These are phyloP conservation scores for Cordyceps javanica DNA, from an alignment of 2,329 filamentous ascomycete species.

Conservation along the genomic window DNA sequence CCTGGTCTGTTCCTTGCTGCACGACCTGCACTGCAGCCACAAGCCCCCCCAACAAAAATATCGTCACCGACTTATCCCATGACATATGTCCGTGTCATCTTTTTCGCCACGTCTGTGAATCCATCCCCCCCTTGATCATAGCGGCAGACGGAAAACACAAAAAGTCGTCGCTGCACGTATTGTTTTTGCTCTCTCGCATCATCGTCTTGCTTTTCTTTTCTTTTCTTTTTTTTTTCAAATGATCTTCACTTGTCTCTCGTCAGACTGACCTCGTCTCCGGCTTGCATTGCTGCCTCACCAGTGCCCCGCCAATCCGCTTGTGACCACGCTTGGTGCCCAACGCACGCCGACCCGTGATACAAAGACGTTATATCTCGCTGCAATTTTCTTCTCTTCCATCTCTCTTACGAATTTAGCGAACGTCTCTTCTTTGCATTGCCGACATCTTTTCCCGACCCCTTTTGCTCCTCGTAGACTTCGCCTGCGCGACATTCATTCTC, in stretches of 20 bases:
- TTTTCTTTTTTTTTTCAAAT: background rate
- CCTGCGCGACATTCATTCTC: background rate
- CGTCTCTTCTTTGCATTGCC: background rate
- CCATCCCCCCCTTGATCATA: background rate
- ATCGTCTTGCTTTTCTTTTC: background rate
- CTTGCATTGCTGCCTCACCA: conserved; percentile 10
- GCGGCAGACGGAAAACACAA: background rate
- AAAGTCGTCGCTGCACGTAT: background rate
- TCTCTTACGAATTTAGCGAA: background rate
- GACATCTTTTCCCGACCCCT: background rate
- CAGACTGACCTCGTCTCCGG: background rate
- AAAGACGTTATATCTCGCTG: conserved; percentile 2
- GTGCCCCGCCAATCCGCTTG: conserved; percentile 10
- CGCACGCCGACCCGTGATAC: conserved; percentile 8
- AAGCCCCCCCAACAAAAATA: conserved; percentile 11
- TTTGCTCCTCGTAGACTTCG: conserved; percentile 8
- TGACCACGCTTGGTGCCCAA: conserved; percentile 12
- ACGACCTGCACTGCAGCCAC: background rate
- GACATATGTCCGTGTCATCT: conserved; percentile 6
- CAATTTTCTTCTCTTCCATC: background rate
- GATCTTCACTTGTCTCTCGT: background rate
- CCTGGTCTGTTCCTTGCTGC: conserved; percentile 5
- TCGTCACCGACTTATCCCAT: conserved; percentile 9
- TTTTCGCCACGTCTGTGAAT: conserved; percentile 2
- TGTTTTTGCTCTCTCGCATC: background rate